Evolutionary conservation across 2,329 filamentous ascomycete species (phyloP).

Genomic region (Thelonectria olida): DNA sequence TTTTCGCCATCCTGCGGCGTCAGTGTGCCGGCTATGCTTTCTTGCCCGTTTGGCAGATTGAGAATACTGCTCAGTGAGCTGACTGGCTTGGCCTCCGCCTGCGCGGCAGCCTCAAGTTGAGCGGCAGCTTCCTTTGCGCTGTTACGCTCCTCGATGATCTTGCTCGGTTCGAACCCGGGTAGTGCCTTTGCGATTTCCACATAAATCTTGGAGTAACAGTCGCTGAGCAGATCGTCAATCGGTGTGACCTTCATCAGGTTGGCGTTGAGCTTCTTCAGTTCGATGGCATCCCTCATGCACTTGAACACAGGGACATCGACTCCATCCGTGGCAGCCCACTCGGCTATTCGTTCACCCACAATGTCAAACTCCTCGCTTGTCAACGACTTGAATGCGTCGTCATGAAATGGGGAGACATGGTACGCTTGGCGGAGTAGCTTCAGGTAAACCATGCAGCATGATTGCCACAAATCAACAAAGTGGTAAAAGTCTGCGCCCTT

Average conservation of each 20-base stretch:
- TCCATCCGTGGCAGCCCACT: conserved; percentile 59
- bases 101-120: conserved; percentile 43
- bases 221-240: conserved; percentile 93
- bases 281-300: conserved; percentile 67
- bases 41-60: conserved; percentile 53
- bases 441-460: conserved; percentile 63
- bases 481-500: conserved; percentile 80
- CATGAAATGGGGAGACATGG: conserved; percentile 54
- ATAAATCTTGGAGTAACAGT: conserved; percentile 85
- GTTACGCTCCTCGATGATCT: conserved; percentile 57
- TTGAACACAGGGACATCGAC: conserved; percentile 54
- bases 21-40: conserved; percentile 44
- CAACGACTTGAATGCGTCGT: conserved; percentile 65
- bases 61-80: conserved; percentile 54
- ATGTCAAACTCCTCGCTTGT: conserved; percentile 67
- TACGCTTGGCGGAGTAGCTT: conserved; percentile 61
- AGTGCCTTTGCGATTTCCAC: conserved; percentile 70
- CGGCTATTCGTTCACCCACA: conserved; percentile 61
- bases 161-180: conserved; percentile 58
- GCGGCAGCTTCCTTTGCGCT: conserved; percentile 53
- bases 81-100: conserved; percentile 45
- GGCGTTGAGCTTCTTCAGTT: conserved; percentile 79
- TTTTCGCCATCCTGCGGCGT: conserved; percentile 53
- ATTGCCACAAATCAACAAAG: conserved; percentile 68
- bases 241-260: conserved; percentile 84